These are phyloP conservation scores for Bathelium albidoporum DNA, from an alignment of 495 filamentous ascomycete species.

Conservation along the genomic window DNA sequence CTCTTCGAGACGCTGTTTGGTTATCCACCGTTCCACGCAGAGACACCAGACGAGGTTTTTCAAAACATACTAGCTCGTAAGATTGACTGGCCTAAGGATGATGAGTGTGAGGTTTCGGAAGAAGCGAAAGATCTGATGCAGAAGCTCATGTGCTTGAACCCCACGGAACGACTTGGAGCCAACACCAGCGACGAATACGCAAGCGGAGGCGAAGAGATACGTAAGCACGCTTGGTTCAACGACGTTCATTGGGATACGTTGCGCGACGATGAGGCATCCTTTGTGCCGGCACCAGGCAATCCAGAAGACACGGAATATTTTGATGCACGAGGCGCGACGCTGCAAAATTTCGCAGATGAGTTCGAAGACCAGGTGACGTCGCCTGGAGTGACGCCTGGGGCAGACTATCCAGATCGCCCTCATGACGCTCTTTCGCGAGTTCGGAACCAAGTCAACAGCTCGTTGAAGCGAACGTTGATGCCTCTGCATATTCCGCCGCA, in stretches of 20 bases:
- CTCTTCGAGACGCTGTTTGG: constrained; percentile 94
- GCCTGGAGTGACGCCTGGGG: constrained; percentile 47
- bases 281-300: constrained; percentile 85
- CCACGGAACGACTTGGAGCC: constrained; percentile 67
- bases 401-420: constrained; percentile 72
- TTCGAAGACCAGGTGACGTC: constrained; percentile 80
- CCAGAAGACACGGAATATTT: constrained; percentile 98
- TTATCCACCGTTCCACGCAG: constrained; percentile 85
- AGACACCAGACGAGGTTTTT: constrained; percentile 86
- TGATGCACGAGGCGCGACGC: constrained; percentile 77
- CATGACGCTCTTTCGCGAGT: constrained; percentile 91
- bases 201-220: constrained; percentile 81
- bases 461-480: constrained; percentile 79
- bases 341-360: constrained; percentile 84
- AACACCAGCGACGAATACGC: constrained; percentile 70
- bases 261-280: constrained; percentile 84
- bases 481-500: constrained; percentile 93
- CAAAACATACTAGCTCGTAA: constrained; percentile 85
- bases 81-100: constrained; percentile 77
- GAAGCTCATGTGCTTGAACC: constrained; percentile 72
- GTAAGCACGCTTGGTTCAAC: constrained; percentile 78
- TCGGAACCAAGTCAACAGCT: constrained; percentile 65
- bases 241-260: constrained; percentile 83
- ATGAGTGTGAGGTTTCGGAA: constrained; percentile 47
- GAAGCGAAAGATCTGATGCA: constrained; percentile 93